These are phyloP conservation scores for Diaporthe helianthi DNA, from an alignment of 2,329 filamentous ascomycete species.

Conservation along the genomic window DNA sequence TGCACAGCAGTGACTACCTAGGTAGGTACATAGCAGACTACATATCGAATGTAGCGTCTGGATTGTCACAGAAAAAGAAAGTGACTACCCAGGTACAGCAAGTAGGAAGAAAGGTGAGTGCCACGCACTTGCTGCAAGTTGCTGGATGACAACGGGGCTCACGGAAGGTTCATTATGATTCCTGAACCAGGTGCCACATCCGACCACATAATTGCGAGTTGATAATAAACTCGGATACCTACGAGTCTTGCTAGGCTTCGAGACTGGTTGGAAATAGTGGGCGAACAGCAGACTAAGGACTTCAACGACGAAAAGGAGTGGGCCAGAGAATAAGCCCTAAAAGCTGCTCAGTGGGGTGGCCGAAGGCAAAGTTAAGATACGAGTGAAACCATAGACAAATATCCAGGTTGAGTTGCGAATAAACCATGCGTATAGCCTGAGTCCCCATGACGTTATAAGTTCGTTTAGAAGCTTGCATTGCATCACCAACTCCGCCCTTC, in stretches of 20 bases:
- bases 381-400: not conserved
- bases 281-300: not conserved
- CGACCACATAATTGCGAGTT: too few relatives aligned
- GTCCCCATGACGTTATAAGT: not conserved
- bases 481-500: not conserved
- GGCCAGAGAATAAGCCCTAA: not conserved
- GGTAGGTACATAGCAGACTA: too few relatives aligned
- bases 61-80: too few relatives aligned
- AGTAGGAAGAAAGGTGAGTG: too few relatives aligned
- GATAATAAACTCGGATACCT: not conserved
- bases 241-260: not conserved
- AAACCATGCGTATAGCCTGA: too few relatives aligned
- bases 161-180: too few relatives aligned
- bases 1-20: too few relatives aligned
- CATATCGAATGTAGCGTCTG: too few relatives aligned
- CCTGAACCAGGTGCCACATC: too few relatives aligned
- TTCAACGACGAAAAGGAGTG: not conserved
- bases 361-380: not conserved
- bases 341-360: not conserved
- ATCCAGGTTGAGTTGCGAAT: not conserved
- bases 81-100: too few relatives aligned
- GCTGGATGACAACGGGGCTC: too few relatives aligned
- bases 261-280: not conserved
- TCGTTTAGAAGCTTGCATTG: not conserved
- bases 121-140: too few relatives aligned